Base-by-base conservation (phyloP, 2,329 filamentous ascomycete species). In the Colletotrichum sp. region DNA sequence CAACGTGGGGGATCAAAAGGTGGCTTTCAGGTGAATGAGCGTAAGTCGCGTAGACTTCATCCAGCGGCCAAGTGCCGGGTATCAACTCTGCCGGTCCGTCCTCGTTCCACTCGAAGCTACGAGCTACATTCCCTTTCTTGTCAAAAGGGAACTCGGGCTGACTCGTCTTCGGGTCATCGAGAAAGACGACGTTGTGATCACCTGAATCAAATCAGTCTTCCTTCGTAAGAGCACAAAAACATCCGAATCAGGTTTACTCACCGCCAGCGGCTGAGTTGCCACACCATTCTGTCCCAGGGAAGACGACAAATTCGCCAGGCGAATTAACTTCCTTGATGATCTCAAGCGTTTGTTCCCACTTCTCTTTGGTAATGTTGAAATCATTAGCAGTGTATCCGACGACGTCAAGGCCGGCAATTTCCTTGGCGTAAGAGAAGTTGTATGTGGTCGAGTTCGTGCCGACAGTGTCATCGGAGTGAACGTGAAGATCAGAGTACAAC, bases 351-450 rank as follows among this genome's bases (percentile, higher is more conserved):
- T 77, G 43, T 16, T 81, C 77, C 83, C 83, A 85, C n/a, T 77
- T 77, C 12, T 78, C 65, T 58, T 81, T 76, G 32, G 83, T 85
- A 75, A 85, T 80, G 66, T 85, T 82, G 78, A 85, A 85, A 70
- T 85, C 83, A 74, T 85, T 85, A 27, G 84, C 84, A 1, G 83
- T 85, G 75, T 85, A 85, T 3, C 84, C 83, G 1, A 85, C 79
- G 12, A 84, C 76, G 32, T 85, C 83, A 1, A 85, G 80, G 22
- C 83, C 83, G 1, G 83, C 83, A 16, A 85, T 79, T 25, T 81
- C 52, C 25, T 80, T 81, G 18, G 81, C 83, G 69, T 85, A 85
- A 2, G 81, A 82, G 75, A 85, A 85, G 76, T 84, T 85, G 77
- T 85, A 84, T 2, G 80, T 78, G 3, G 80, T 82, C 2, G 77